Evolutionary conservation across 1,139 yeast species (phyloP).

Genomic region (Hyphopichia fennica): DNA sequence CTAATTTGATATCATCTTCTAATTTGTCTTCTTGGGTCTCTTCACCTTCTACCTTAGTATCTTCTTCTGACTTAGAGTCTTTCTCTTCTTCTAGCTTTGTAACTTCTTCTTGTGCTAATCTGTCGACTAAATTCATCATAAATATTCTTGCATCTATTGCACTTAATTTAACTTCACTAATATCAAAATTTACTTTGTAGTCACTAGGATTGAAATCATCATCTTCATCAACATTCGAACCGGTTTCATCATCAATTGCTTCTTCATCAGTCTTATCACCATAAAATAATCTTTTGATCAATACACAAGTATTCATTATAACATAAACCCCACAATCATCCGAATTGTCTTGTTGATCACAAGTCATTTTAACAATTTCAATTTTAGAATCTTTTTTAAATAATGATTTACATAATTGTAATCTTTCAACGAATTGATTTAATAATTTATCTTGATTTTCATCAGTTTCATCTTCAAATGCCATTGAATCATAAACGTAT

Average conservation of each 20-base stretch:
- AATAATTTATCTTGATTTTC: conserved; percentile 21
- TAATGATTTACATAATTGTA: conserved; percentile 11
- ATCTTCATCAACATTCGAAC: conserved; percentile 6
- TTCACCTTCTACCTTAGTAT: background rate
- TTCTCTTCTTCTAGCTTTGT: background rate
- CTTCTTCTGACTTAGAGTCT: background rate
- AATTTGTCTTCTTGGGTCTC: background rate
- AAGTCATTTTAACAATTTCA: conserved; percentile 25
- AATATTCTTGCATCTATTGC: conserved; percentile 30
- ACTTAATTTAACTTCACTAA: conserved; percentile 26
- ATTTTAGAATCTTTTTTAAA: conserved; percentile 14
- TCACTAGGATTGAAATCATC: conserved; percentile 1
- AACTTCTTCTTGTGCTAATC: background rate
- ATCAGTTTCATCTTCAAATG: conserved; percentile 16
- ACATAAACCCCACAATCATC: conserved; percentile 50
- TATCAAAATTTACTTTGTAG: conserved; percentile 22
- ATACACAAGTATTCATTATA: conserved; percentile 40
- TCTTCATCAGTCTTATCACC: conserved; percentile 1
- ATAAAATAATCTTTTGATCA: conserved; percentile 25
- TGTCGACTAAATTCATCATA: conserved; percentile 18
- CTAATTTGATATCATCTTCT: background rate
- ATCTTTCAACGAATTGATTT: conserved; percentile 21
- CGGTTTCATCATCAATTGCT: conserved; percentile 6
- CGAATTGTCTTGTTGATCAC: conserved; percentile 45
- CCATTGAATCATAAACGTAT: conserved; percentile 45